These are phyloP conservation scores for Acmispon strigosus DNA, from an alignment of 306 rosid genomes.

Conservation along the genomic window DNA sequence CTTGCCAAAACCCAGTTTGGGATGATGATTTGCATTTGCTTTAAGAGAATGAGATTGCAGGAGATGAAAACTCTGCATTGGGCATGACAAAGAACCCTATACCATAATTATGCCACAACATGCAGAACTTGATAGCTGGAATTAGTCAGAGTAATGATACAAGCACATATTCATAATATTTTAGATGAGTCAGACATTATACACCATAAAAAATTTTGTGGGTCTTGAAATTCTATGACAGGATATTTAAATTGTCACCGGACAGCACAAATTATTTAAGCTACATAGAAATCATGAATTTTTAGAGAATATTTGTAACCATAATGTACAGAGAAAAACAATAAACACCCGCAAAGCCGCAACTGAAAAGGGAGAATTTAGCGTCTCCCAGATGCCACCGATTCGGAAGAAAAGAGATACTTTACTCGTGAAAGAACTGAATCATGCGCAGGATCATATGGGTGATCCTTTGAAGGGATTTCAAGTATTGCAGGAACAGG, in stretches of 20 bases:
- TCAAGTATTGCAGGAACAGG: conserved; percentile 92
- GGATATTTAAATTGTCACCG: background rate
- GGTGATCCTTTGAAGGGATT: conserved; percentile 94
- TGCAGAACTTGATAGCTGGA: background rate
- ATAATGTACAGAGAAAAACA: conserved; percentile 21
- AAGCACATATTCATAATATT: conserved; percentile 2
- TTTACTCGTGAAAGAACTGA: conserved; percentile 89
- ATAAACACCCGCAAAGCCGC: conserved; percentile 8
- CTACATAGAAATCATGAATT: conserved; percentile 17
- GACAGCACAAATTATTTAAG: conserved; percentile 19
- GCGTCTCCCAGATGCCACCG: conserved; percentile 83
- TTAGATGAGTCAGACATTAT: conserved; percentile 8
- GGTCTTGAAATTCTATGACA: conserved; percentile 13
- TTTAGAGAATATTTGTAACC: conserved; percentile 5
- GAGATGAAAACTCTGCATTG: too few relatives aligned
- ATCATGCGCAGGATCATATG: conserved; percentile 89
- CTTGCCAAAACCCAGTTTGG: too few relatives aligned
- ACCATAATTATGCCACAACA: background rate
- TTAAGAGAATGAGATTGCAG: too few relatives aligned
- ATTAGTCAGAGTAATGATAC: background rate
- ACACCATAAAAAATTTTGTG: conserved; percentile 4
- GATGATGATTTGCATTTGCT: too few relatives aligned
- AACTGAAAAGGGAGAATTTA: conserved; percentile 10
- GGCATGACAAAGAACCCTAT: background rate
- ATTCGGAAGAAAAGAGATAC: conserved; percentile 79